phyloP scores from a whole-genome alignment of 805 yeast species.

The Metschnikowia lunata region DNA sequence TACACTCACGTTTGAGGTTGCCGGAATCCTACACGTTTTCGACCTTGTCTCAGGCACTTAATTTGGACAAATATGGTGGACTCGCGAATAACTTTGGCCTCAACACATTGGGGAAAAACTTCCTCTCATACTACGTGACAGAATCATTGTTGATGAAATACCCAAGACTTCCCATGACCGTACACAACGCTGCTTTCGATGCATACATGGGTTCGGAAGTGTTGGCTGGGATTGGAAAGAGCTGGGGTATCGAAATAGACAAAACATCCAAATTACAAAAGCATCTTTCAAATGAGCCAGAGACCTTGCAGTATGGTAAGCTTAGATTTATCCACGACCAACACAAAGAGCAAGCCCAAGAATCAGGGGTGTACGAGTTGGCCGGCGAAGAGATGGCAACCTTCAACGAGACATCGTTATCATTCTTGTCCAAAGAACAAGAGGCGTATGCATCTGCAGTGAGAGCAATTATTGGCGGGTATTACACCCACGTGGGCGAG shows the following conservation, averaged over 20 bases:
- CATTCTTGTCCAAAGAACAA: constrained; percentile 33
- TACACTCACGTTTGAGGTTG: constrained; percentile 71
- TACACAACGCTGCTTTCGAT: constrained; percentile 71
- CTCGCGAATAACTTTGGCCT: constrained; percentile 74
- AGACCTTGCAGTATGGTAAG: constrained; percentile 64
- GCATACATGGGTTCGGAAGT: constrained; percentile 68
- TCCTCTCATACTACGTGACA: constrained; percentile 69
- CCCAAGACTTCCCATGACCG: constrained; percentile 85
- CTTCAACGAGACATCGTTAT: constrained; percentile 13
- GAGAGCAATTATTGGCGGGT: constrained; percentile 78
- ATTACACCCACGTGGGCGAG: constrained; percentile 70
- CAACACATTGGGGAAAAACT: constrained; percentile 74
- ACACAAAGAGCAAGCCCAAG: constrained; percentile 27
- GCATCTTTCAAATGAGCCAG: constrained; percentile 64
- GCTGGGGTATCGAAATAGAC: constrained; percentile 91
- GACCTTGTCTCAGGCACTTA: constrained; percentile 76
- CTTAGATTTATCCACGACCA: constrained; percentile 45
- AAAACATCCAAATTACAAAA: constrained; percentile 57
- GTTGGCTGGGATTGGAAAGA: constrained; percentile 59
- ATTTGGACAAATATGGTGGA: constrained; percentile 44
- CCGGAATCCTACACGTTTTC: constrained; percentile 54
- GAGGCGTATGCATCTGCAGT: constrained; percentile 65
- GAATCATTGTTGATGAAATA: constrained; percentile 70
- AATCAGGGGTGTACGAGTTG: constrained; percentile 49
- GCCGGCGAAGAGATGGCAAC: constrained; percentile 21